These are phyloP conservation scores for Glonium stellatum DNA, from an alignment of 495 filamentous ascomycete species.

Conservation along the genomic window DNA sequence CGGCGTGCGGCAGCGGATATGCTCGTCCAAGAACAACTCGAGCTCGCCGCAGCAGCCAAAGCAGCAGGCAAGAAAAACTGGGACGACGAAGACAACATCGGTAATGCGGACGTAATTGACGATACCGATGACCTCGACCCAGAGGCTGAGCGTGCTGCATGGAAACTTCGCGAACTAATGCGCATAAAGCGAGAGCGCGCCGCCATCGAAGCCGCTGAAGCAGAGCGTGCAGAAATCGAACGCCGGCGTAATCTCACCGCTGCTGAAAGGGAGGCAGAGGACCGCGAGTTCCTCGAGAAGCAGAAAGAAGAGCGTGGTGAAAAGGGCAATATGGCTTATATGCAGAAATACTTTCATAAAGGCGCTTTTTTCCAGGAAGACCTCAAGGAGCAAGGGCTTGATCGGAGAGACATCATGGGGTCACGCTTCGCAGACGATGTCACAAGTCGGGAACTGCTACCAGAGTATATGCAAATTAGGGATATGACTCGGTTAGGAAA, in stretches of 20 bases:
- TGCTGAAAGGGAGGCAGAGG: conserved; percentile 81
- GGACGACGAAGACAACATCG: conserved; percentile 73
- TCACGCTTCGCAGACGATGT: conserved; percentile 72
- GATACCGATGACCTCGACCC: conserved; percentile 81
- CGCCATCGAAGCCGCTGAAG: conserved; percentile 74
- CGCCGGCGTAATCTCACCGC: conserved; percentile 77
- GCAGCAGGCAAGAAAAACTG: conserved; percentile 71
- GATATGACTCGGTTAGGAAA: conserved; percentile 91
- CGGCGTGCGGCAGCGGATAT: conserved; percentile 51
- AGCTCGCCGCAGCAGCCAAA: conserved; percentile 67
- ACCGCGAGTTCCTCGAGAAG: conserved; percentile 64
- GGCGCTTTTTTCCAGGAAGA: conserved; percentile 92
- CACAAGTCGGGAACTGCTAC: conserved; percentile 68
- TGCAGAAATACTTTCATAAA: conserved; percentile 97
- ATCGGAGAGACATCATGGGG: conserved; percentile 74
- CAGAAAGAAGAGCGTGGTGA: conserved; percentile 84
- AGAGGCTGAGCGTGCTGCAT: conserved; percentile 82
- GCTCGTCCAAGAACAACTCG: conserved; percentile 81
- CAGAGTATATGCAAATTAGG: conserved; percentile 86
- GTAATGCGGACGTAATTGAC: conserved; percentile 61
- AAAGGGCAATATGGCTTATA: conserved; percentile 77
- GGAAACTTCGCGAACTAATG: conserved; percentile 88
- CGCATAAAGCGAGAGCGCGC: conserved; percentile 80
- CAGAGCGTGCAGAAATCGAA: conserved; percentile 84
- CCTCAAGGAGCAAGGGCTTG: conserved; percentile 61